Evolutionary conservation across 139 green algal species (phyloP).

Genomic region (Pleodorina starrii): DNA sequence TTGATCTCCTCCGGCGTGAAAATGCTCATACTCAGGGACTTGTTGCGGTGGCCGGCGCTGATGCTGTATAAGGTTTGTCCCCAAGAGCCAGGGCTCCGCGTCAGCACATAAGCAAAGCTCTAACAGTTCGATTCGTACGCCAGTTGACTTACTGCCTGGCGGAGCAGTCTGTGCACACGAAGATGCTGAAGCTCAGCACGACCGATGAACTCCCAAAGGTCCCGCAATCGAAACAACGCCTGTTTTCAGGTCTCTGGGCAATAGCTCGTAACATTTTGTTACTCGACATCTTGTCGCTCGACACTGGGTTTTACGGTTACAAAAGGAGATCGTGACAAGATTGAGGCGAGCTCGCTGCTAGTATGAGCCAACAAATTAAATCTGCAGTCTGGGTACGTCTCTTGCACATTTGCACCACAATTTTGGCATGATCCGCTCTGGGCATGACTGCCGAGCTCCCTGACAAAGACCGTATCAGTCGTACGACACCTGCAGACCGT

Average conservation of each 20-base stretch:
- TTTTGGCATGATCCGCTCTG: too few relatives aligned
- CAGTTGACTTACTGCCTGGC: slow-evolving; percentile 82
- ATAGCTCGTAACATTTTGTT: slow-evolving; percentile 16
- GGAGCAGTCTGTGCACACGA: slow-evolving; percentile 86
- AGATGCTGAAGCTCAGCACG: slow-evolving; percentile 77
- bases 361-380: too few relatives aligned
- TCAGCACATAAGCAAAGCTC: not conserved
- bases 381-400: too few relatives aligned
- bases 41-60: slow-evolving; percentile 84
- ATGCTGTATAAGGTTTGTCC: slow-evolving; percentile 69
- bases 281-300: not conserved
- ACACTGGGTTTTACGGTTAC: too few relatives aligned
- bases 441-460: too few relatives aligned
- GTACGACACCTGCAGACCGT: too few relatives aligned
- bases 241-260: slow-evolving; percentile 56
- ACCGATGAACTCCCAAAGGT: slow-evolving; percentile 68
- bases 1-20: slow-evolving; percentile 86
- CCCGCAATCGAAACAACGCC: slow-evolving; percentile 73
- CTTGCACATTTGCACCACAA: too few relatives aligned
- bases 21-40: slow-evolving; percentile 83
- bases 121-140: not conserved
- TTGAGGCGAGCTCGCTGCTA: too few relatives aligned
- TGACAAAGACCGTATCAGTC: too few relatives aligned
- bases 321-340: too few relatives aligned
- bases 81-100: not conserved